These are phyloP conservation scores for Russula brevipes DNA, from an alignment of 768 basidiomycete species.

Conservation along the genomic window DNA sequence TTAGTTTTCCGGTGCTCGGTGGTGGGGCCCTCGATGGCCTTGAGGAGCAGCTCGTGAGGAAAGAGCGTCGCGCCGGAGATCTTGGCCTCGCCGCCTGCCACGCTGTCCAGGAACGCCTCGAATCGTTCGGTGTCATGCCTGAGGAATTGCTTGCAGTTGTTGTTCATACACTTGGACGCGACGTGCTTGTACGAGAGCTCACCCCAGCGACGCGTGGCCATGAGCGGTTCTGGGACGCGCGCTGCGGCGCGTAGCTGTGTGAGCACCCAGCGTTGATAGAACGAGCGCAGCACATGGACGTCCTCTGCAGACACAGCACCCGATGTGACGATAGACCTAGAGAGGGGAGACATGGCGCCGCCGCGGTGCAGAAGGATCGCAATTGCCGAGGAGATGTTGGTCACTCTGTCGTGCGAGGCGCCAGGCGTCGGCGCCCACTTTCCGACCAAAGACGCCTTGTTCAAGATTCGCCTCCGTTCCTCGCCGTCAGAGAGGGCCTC, in stretches of 20 bases:
- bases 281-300: constrained; percentile 46
- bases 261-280: constrained; percentile 56
- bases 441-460: constrained; percentile 49
- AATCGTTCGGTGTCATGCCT: constrained; percentile 57
- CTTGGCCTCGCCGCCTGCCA: constrained; percentile 48
- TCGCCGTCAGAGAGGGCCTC: constrained; percentile 33
- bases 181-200: constrained; percentile 57
- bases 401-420: constrained; percentile 55
- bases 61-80: constrained; percentile 66
- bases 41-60: constrained; percentile 54
- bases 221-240: constrained; percentile 52
- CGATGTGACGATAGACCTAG: constrained; percentile 23
- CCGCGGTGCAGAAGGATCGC: constrained; percentile 45
- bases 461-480: constrained; percentile 32
- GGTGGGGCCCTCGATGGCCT: constrained; percentile 30
- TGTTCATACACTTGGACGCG: constrained; percentile 56
- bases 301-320: constrained; percentile 34
- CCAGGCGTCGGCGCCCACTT: constrained; percentile 70
- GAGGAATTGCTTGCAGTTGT: constrained; percentile 50
- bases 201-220: constrained; percentile 55
- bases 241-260: constrained; percentile 47
- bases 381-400: constrained; percentile 63
- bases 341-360: constrained; percentile 26
- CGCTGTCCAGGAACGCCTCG: constrained; percentile 48
- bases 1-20: background rate